Conservation (phyloP, 2,329 filamentous ascomycete species). For the Nannizziopsis barbatae region DNA sequence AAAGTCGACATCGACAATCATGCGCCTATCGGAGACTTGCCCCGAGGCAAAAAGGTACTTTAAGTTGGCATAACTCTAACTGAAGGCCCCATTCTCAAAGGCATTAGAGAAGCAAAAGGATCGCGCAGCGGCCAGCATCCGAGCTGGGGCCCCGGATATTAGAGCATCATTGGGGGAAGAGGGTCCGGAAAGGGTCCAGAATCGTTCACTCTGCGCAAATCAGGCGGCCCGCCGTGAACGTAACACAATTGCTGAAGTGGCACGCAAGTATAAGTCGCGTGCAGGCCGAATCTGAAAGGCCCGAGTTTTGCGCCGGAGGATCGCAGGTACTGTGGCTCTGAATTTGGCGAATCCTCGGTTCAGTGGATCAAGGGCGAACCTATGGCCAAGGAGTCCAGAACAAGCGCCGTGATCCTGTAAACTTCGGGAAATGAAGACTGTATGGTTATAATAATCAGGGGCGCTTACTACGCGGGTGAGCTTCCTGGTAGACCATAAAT, state of each 20-base stretch:
- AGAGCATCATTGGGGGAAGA: constrained; percentile 3
- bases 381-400: background rate
- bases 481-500: too few species aligned
- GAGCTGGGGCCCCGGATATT: constrained; percentile 5
- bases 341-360: background rate
- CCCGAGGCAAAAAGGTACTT: constrained; percentile 8
- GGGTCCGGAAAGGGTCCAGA: constrained; percentile 1
- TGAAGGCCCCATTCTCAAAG: background rate
- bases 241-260: too few species aligned
- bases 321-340: background rate
- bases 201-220: background rate
- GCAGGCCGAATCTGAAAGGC: too few species aligned
- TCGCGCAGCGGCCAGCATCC: constrained; percentile 8
- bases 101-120: background rate
- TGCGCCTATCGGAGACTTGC: constrained; percentile 4
- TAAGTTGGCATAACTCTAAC: constrained; percentile 8
- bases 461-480: background rate
- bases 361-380: constrained; percentile 1
- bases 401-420: too few species aligned
- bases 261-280: background rate
- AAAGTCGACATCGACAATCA: constrained; percentile 7
- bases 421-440: too few species aligned
- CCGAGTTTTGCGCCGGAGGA: background rate
- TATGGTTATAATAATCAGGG: background rate
- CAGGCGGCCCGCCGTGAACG: background rate